Conservation (phyloP, 1,284 basidiomycete genomes). For the Ceratobasidium sp. region DNA sequence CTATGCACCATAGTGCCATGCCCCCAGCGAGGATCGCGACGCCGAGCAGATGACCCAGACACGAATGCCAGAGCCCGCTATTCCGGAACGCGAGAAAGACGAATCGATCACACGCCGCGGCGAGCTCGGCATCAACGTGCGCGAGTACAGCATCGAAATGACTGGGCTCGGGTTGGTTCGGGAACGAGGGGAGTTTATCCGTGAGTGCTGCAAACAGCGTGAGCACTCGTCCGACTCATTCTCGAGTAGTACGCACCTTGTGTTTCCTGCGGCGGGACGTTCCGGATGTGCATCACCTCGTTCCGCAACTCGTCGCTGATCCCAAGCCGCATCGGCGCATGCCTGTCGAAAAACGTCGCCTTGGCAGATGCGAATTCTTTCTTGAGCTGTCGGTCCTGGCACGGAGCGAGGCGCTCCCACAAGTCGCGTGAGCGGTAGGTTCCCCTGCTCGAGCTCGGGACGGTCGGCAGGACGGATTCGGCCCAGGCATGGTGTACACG, state of each 20-base stretch:
- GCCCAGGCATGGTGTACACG: constrained; percentile 34
- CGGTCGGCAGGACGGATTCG: constrained; percentile 30
- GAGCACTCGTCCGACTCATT: neutral
- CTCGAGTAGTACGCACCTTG: neutral
- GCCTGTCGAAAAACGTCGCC: constrained; percentile 39
- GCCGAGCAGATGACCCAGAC: constrained; percentile 1
- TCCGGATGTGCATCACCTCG: constrained; percentile 17
- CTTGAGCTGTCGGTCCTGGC: constrained; percentile 26
- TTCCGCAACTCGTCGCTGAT: constrained; percentile 29
- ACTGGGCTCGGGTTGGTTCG: constrained; percentile 35
- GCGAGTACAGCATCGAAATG: constrained; percentile 17
- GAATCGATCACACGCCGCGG: constrained; percentile 16
- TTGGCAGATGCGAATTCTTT: constrained; percentile 39
- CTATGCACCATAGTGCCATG: constrained; percentile 25
- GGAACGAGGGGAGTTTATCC: constrained; percentile 36
- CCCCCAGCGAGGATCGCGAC: constrained; percentile 16
- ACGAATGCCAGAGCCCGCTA: constrained; percentile 34
- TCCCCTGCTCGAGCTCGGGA: constrained; percentile 29
- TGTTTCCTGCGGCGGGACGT: constrained; percentile 3
- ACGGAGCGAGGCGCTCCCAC: constrained; percentile 31
- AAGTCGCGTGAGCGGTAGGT: constrained; percentile 31
- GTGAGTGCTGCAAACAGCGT: constrained; percentile 23
- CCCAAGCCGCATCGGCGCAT: constrained; percentile 32
- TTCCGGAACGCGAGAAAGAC: constrained; percentile 27
- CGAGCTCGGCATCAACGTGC: constrained; percentile 10